Conservation (phyloP, 306 rosid species). For the Delonix regia region DNA sequence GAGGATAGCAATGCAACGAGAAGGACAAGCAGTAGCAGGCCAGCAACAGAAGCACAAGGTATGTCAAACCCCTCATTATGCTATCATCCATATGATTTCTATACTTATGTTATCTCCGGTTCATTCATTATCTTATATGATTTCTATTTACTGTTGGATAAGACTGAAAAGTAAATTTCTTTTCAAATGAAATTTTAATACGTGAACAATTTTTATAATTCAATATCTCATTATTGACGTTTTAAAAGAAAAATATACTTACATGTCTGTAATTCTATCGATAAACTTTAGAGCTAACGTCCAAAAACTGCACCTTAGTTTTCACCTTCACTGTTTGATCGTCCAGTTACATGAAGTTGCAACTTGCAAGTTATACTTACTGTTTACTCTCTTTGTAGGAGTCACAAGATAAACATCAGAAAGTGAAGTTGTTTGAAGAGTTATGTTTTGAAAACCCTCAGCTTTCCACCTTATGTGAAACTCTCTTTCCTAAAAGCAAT, state of each 20-base stretch:
- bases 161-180: background rate
- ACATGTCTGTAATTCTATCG: background rate
- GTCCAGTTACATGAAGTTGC: background rate
- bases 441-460: constrained; percentile 57
- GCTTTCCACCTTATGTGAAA: constrained; percentile 71
- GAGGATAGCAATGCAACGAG: constrained; percentile 36
- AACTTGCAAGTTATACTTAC: constrained; percentile 28
- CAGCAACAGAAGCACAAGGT: constrained; percentile 60
- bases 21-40: constrained; percentile 39
- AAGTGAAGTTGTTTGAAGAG: constrained; percentile 49
- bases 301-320: background rate
- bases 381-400: constrained; percentile 56
- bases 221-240: background rate
- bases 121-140: too few species aligned
- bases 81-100: too few species aligned
- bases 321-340: background rate
- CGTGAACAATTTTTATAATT: background rate
- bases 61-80: constrained; percentile 20
- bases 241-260: background rate
- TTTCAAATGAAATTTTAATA: background rate
- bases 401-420: constrained; percentile 50
- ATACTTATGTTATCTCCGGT: too few species aligned
- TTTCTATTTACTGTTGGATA: background rate
- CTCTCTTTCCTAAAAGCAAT: constrained; percentile 64
- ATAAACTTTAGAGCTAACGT: background rate